Evolutionary conservation across 148 eudicot species (phyloP).

Genomic region (Hydrangea macrophylla): DNA sequence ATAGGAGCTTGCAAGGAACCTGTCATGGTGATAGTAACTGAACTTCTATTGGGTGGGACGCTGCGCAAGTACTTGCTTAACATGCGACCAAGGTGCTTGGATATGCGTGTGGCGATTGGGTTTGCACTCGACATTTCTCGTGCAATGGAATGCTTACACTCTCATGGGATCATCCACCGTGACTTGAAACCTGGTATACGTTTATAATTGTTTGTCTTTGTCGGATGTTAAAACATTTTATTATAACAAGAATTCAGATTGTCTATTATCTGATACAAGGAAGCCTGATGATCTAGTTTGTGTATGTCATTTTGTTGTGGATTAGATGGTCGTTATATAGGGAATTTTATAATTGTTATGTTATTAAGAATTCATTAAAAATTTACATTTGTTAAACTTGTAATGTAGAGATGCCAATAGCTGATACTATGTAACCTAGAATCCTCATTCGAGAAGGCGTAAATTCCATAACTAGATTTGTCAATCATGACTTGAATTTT

Average conservation of each 20-base stretch:
- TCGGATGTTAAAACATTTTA: not conserved
- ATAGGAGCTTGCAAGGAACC: slow-evolving; percentile 71
- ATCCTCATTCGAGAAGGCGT: not conserved
- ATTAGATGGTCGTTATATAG: too few species aligned
- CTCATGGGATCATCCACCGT: slow-evolving; percentile 76
- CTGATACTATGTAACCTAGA: not conserved
- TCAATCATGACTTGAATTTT: not conserved
- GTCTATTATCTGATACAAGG: not conserved
- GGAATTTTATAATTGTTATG: not conserved
- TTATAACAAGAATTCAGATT: not conserved
- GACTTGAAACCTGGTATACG: slow-evolving; percentile 64
- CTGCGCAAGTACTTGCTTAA: slow-evolving; percentile 51
- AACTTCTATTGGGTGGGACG: slow-evolving; percentile 63
- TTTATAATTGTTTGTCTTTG: not conserved
- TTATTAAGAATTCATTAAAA: not conserved
- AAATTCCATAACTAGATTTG: not conserved
- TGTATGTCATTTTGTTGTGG: not conserved
- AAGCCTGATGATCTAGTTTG: not conserved
- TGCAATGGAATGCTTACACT: slow-evolving; percentile 71
- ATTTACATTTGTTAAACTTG: not conserved
- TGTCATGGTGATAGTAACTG: slow-evolving; percentile 64
- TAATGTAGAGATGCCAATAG: not conserved
- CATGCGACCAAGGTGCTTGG: slow-evolving; percentile 54
- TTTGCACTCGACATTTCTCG: slow-evolving; percentile 79
- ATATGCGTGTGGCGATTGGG: slow-evolving; percentile 42